Base-by-base conservation (phyloP, 2,329 filamentous ascomycete genomes). In the Ascosphaera pollenicola region DNA sequence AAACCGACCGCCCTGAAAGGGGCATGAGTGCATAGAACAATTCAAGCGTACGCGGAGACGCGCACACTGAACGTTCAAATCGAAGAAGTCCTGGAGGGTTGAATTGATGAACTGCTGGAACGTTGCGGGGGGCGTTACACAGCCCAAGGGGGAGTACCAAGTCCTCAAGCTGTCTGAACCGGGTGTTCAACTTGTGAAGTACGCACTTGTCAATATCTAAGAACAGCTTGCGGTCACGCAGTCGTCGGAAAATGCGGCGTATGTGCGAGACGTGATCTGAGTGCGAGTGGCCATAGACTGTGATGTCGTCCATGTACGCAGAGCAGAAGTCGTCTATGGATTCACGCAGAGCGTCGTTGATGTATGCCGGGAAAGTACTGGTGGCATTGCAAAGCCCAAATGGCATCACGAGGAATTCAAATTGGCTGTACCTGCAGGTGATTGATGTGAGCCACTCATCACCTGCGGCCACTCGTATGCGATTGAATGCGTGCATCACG, bases 21-120 rank as follows among this genome's bases (percentile, higher is more conserved):
- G n/a, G n/a, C n/a, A n/a, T n/a, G n/a, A n/a, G n/a, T n/a, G n/a
- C n/a, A n/a, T n/a, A n/a, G n/a, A n/a, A n/a, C n/a, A n/a, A n/a
- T n/a, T n/a, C n/a, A n/a, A n/a, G n/a, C n/a, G n/a, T n/a, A n/a
- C n/a, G n/a, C n/a, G n/a, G n/a, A n/a, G n/a, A n/a, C n/a, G n/a
- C n/a, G n/a, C n/a, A n/a, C n/a, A n/a, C n/a, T n/a, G n/a, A n/a
- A n/a, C n/a, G n/a, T n/a, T n/a, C n/a, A n/a, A n/a, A n/a, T n/a
- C n/a, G n/a, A n/a, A n/a, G n/a, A n/a, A n/a, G n/a, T n/a, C n/a
- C n/a, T n/a, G n/a, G n/a, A n/a, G n/a, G n/a, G n/a, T n/a, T n/a
- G n/a, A n/a, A 37, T 50, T 49, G 18, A 49, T 51, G 32, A 36
- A 44, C 3, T 34, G 31, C 36, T 49, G 40, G 30, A 48, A 49